Conservation (phyloP, 306 rosid genomes). For the Inga leiocalycina region DNA sequence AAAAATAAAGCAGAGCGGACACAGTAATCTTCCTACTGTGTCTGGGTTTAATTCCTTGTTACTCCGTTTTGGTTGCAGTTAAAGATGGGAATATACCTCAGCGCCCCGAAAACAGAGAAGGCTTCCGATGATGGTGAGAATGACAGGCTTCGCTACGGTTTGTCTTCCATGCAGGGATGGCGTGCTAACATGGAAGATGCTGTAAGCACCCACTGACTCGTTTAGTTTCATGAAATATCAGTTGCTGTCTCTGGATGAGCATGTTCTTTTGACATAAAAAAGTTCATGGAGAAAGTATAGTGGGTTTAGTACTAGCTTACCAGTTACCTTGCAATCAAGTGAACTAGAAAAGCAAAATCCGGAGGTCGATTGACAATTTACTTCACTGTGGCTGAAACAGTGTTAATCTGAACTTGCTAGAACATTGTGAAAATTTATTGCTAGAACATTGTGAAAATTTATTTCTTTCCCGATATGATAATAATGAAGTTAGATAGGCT, state of each 20-base stretch:
- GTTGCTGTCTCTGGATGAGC: background rate
- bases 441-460: background rate
- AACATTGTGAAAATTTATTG: background rate
- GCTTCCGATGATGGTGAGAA: slow-evolving; percentile 68
- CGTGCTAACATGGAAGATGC: slow-evolving; percentile 82
- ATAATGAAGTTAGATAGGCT: background rate
- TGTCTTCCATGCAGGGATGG: slow-evolving; percentile 83
- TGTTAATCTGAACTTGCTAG: background rate
- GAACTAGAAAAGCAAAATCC: background rate
- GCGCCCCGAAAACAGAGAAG: slow-evolving; percentile 71
- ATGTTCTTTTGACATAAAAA: background rate
- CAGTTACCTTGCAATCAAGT: background rate
- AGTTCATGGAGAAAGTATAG: background rate
- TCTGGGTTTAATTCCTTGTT: background rate
- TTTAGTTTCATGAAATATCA: background rate
- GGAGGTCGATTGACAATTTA: background rate
- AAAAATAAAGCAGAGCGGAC: background rate
- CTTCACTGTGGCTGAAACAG: background rate
- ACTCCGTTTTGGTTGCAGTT: slow-evolving; percentile 22
- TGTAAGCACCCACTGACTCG: slow-evolving; percentile 31
- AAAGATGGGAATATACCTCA: slow-evolving; percentile 69
- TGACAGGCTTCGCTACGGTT: slow-evolving; percentile 53
- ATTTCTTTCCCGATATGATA: background rate
- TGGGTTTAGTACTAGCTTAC: background rate
- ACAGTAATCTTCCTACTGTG: background rate